A percentile compares a stretch with the other conserved stretches of the same genome.
These are phyloP conservation scores for Tephrocybe sp. DNA, from an alignment of 768 basidiomycete genomes.

Conservation along the genomic window DNA sequence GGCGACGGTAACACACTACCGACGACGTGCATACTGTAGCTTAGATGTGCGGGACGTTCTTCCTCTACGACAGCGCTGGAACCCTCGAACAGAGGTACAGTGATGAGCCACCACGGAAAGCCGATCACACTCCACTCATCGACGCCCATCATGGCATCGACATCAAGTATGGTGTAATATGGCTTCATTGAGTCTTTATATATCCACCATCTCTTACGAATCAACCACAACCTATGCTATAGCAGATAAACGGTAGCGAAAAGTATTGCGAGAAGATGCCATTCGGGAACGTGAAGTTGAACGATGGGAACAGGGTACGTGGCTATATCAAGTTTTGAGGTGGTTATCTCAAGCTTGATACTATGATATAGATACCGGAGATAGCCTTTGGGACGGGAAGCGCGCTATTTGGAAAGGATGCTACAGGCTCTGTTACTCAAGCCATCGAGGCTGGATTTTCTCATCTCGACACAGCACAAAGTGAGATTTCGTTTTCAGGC, in stretches of 20 bases:
- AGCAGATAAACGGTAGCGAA: no score
- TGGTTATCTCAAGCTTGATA: background rate
- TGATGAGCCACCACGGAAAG: no score
- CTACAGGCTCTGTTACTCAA: slow-evolving; percentile 7
- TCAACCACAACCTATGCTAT: background rate
- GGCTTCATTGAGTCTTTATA: background rate
- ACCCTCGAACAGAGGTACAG: no score
- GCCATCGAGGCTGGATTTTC: slow-evolving; percentile 16
- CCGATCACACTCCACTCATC: no score
- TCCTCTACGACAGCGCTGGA: no score
- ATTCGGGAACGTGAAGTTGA: slow-evolving; percentile 8
- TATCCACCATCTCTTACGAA: background rate
- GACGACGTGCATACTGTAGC: no score
- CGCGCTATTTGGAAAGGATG: slow-evolving; percentile 6
- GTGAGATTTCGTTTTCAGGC: slow-evolving; percentile 6
- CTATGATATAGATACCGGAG: slow-evolving; percentile 8
- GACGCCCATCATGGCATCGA: no score
- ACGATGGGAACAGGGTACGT: slow-evolving; percentile 15
- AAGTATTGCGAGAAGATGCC: slow-evolving; percentile 5
- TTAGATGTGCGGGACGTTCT: no score
- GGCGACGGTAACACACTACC: no score
- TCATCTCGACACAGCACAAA: slow-evolving; percentile 23
- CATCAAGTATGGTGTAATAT: no score
- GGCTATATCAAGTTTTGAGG: background rate
- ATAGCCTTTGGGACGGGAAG: slow-evolving; percentile 19